Base-by-base conservation (phyloP, 345 rosid species). In the Ailanthus altissimus region DNA sequence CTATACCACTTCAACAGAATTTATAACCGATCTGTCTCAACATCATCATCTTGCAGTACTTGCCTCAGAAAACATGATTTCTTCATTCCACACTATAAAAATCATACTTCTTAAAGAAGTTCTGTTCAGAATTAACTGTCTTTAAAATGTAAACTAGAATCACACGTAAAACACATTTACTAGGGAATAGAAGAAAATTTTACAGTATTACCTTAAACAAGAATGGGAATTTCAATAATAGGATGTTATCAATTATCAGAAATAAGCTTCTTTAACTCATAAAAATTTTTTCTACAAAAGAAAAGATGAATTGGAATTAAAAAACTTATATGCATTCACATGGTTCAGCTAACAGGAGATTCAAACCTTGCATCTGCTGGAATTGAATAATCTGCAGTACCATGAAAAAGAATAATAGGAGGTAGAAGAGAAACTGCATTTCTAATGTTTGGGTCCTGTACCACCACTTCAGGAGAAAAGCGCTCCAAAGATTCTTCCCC, bases 371-470 rank as follows among this genome's bases (percentile, higher is more conserved):
- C 86, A 81, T 92, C 94, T 32, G 89, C 80, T 72, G 98, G 99
- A 80, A 96, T 96, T 14, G 99, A 93, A 83, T 92, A 92, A 86
- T 96, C 98, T 75, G 82, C 97, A 60, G 97, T 93, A 36, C 99
- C 99, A 66, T 96, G 99, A 78, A 93, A 96, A 76, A 96, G 89
- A 78, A 89, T 43, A 62, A 91, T 77, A 45, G 90, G 95, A 79
- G 99, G 98, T 36, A 93, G 91, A 73, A 90, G 93, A 75, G 91
- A 47, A 81, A 88, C 80, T 7, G 93, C 87, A 72, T 77, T 82
- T 76, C 79, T 85, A 72, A 82, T 53, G 79, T 83, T 85, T 57
- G 91, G 90, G 73, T 90, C 93, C 84, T 79, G 94, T 46, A 89
- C 92, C 53, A 93, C 78, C 23, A 93, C 81, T 81, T 93, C 99